Evolutionary conservation across 1,139 yeast species (phyloP).

Genomic region (Yamadazyma sp.): DNA sequence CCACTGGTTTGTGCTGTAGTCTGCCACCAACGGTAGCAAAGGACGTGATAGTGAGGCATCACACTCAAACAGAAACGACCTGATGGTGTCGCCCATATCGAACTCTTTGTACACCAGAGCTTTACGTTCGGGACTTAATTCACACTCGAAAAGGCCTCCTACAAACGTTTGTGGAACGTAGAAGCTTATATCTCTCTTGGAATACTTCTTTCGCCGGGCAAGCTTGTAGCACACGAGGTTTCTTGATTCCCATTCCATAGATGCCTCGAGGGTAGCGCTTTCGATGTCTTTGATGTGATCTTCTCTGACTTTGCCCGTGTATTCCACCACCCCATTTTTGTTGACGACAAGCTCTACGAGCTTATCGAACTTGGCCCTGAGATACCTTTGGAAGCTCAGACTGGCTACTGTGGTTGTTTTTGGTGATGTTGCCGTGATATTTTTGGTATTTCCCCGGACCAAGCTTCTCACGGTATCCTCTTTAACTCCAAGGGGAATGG

Average conservation of each 20-base stretch:
- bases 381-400: constrained; percentile 6
- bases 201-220: constrained; percentile 64
- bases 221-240: constrained; percentile 56
- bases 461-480: constrained; percentile 7
- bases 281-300: constrained; percentile 22
- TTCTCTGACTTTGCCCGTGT: constrained; percentile 24
- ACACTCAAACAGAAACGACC: constrained; percentile 31
- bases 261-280: constrained; percentile 22
- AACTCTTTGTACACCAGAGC: constrained; percentile 19
- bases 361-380: constrained; percentile 22
- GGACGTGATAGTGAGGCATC: constrained; percentile 42
- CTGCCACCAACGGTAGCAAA: constrained; percentile 60
- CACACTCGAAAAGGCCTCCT: constrained; percentile 66
- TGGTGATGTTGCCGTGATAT: background rate
- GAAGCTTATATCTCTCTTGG: constrained; percentile 45
- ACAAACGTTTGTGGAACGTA: constrained; percentile 62
- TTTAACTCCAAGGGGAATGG: constrained; percentile 1
- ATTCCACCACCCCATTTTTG: constrained; percentile 23
- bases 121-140: constrained; percentile 27
- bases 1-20: constrained; percentile 53
- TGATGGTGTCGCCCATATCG: constrained; percentile 17
- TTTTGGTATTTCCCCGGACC: background rate
- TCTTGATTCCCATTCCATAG: constrained; percentile 30
- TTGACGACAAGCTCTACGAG: constrained; percentile 22
- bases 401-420: background rate